Evolutionary conservation across 1,284 basidiomycete species (phyloP), one percentile per base, ranked within the genome.

Genomic region (Ceratobasidium sp.): DNA sequence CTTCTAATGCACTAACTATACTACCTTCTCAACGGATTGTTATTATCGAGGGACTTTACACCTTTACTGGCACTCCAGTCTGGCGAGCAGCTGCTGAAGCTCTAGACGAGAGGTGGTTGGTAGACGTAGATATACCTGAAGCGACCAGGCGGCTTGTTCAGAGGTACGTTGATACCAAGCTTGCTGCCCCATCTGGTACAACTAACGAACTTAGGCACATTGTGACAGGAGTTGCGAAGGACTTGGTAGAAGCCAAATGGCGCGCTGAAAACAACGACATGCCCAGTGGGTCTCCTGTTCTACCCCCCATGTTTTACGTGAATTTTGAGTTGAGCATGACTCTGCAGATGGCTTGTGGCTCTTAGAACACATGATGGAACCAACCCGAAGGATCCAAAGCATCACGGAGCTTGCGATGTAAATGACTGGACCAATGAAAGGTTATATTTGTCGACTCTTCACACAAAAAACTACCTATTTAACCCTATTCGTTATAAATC

Each of bases 11-110:
- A 4, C 83, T 92, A 16, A 82, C 85, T 0, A 89, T 98, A 35
- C 82, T 85, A 35, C 89, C 92, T 0, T 80, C 85, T 44, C 91
- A 96, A 81, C 89, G 92, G 3, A 88, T 97, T 71, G 88, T 97
- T 73, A 83, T 97, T 77, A 89, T 97, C 78, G 95, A 97, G 84
- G 95, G 96, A 0, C 85, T 97, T 10, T 96, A 97, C 84, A 89
- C 91, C 5, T 90, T 95, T 78, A 88, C 96, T 27, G 88, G 91
- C 48, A 86, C 90, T 23, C 86, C 89, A 0, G 92, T 93, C 0
- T 98, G 97, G 97, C 83, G 83, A 0, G 87, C 89, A 20, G 93
- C 92, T 0, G 90, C 91, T 0, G 83, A 85, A 33, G 82, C 90
- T 79, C 87, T 97, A 78, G 94, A 98, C 82, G 91, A 95, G 82